Base-by-base conservation (phyloP, 306 rosid genomes). In the Dryas octopetala region DNA sequence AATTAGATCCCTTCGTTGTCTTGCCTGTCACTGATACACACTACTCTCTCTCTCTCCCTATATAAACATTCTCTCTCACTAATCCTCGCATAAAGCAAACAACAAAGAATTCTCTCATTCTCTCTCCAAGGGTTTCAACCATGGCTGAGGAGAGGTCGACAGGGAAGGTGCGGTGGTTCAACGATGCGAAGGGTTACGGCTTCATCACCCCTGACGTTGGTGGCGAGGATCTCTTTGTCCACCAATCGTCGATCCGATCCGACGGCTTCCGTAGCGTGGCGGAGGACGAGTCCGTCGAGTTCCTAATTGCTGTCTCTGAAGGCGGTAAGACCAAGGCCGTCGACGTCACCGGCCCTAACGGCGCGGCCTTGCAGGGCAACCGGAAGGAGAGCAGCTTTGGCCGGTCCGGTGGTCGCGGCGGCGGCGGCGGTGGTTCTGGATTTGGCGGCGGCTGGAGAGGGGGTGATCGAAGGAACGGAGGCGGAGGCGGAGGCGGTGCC, bases 141-240 rank as follows among this genome's bases (percentile, higher is more conserved):
- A 81, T 93, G 98, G 89, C 90, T 69, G 96, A 88, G 60, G 93
- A 86, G 79, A 81, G 97, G 65, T 83, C 88, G 51, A 89, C 88
- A 0, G 98, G 98, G 8, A 89, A 84, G 6, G 98, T 93, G 5
- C 87, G 83, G 62, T 87, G 98, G 96, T 93, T 93, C 89, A 88
- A 74, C 80, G 91, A 91, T 38, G 49, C 62, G 40, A 93, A 91
- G 63, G 98, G 98, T 6, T 93, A 81, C 38, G 98, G 98, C 53
- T 93, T 93, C 84, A 91, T 93, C 86, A 83, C 86, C 47, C 98
- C 98, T 50, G 96, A 93, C 13, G 88, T 80, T 38, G 97, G 86
- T 5, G 80, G 86, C 12, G 96, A 90, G 3, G 98, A 93, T 77
- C 88, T 93, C 47, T 93, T 93, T 58, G 93, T 93, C 17, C 98